Conservation (phyloP, 192 early-diverging fungal genomes). For the Backusella sp. region DNA sequence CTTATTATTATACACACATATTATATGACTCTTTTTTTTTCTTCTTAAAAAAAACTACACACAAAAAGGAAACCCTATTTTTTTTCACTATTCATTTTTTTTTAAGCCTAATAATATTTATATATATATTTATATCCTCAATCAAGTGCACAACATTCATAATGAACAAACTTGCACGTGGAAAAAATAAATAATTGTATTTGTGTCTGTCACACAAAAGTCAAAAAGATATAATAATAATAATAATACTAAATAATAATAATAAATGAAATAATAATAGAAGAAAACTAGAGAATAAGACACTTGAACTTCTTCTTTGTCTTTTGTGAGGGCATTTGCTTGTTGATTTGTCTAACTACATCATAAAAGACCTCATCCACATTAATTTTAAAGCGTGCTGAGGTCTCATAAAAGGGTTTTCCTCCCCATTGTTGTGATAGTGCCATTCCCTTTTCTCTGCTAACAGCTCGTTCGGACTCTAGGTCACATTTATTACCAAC, state of each 20-base stretch:
- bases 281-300: conserved; percentile 23
- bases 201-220: conserved; percentile 1
- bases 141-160: not conserved
- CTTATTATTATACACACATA: not conserved
- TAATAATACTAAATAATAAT: not conserved
- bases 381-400: conserved; percentile 82
- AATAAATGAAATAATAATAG: not conserved
- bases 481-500: conserved; percentile 95
- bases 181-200: conserved; percentile 4
- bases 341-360: conserved; percentile 87
- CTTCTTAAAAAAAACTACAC: not conserved
- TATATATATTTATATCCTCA: not conserved
- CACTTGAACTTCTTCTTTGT: conserved; percentile 39
- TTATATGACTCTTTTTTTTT: not conserved
- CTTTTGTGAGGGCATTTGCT: conserved; percentile 69
- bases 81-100: not conserved
- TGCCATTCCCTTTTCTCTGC: conserved; percentile 62
- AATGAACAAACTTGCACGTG: not conserved
- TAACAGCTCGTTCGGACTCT: conserved; percentile 65
- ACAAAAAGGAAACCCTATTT: not conserved
- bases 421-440: conserved; percentile 68
- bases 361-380: conserved; percentile 94
- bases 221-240: conserved; percentile 2
- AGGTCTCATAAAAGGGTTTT: conserved; percentile 82
- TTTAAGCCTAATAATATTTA: conserved; percentile 6